Conservation (phyloP, 371 early-diverging fungal species). For the Funneliformis caledonium region DNA sequence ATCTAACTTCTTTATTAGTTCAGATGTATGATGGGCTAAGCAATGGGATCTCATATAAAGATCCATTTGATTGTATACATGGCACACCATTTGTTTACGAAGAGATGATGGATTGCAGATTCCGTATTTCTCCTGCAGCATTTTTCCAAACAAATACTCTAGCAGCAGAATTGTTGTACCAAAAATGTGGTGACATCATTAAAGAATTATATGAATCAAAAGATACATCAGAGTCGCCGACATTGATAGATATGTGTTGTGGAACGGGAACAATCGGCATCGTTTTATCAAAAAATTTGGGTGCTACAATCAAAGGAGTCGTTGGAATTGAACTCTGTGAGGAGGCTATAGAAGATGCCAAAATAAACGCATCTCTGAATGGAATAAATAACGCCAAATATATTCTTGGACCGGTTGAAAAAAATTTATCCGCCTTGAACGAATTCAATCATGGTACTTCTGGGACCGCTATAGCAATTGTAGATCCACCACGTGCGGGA, state of each 20-base stretch:
- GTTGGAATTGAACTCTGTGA: slow-evolving; percentile 78
- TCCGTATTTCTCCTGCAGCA: slow-evolving; percentile 75
- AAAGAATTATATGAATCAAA: slow-evolving; percentile 46
- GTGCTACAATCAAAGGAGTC: slow-evolving; percentile 63
- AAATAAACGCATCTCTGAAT: slow-evolving; percentile 70
- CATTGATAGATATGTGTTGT: slow-evolving; percentile 83
- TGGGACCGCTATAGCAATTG: slow-evolving; percentile 60
- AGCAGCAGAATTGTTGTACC: slow-evolving; percentile 72
- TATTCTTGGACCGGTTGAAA: slow-evolving; percentile 69
- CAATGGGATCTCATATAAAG: slow-evolving; percentile 63
- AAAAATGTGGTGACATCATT: slow-evolving; percentile 53
- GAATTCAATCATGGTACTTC: slow-evolving; percentile 38
- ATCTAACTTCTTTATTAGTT: slow-evolving; percentile 59
- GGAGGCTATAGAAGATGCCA: slow-evolving; percentile 79
- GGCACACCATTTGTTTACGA: slow-evolving; percentile 72
- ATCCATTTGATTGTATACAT: slow-evolving; percentile 52
- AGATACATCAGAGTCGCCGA: slow-evolving; percentile 43
- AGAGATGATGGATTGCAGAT: slow-evolving; percentile 64
- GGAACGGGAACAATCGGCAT: slow-evolving; percentile 91
- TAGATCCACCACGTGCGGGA: slow-evolving; percentile 84
- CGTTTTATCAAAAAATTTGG: slow-evolving; percentile 60
- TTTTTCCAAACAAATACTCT: slow-evolving; percentile 86
- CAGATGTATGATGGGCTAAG: slow-evolving; percentile 61
- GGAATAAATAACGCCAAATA: slow-evolving; percentile 64
- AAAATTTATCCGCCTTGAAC: slow-evolving; percentile 57